A percentile compares a stretch with the other conserved stretches of the same genome.
phyloP scores from a whole-genome alignment of 768 basidiomycete species.

The Lactifluus volemus region DNA sequence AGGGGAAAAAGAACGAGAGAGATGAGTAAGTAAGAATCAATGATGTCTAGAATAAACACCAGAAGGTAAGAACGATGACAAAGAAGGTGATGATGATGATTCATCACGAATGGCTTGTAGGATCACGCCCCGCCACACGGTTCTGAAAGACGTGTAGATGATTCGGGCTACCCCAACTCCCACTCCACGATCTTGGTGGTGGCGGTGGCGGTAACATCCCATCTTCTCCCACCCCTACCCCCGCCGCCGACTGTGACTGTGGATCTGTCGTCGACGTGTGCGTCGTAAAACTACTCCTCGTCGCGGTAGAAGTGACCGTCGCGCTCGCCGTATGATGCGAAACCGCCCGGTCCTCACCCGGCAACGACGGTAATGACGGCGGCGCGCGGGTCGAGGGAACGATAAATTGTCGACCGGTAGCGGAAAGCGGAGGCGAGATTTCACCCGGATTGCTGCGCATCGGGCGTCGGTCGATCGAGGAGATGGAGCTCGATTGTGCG shows the following conservation, averaged over 20 bases:
- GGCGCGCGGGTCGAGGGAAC: slow-evolving; percentile 1
- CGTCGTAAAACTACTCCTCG: slow-evolving; percentile 28
- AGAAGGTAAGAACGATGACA: too few species aligned
- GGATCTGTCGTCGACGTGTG: slow-evolving; percentile 26
- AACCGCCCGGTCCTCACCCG: neutral
- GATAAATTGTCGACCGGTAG: slow-evolving; percentile 19
- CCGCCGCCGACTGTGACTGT: neutral
- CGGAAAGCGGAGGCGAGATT: slow-evolving; percentile 27
- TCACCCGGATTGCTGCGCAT: slow-evolving; percentile 12
- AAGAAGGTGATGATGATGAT: too few species aligned
- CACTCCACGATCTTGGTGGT: slow-evolving; percentile 6
- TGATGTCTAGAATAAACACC: too few species aligned
- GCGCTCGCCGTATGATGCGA: slow-evolving; percentile 3
- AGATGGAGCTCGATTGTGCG: slow-evolving; percentile 43
- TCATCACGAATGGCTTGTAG: slow-evolving; percentile 3
- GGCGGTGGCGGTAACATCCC: neutral
- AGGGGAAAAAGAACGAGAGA: too few species aligned
- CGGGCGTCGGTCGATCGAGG: slow-evolving; percentile 39
- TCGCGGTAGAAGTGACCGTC: slow-evolving; percentile 24
- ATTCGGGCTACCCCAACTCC: slow-evolving; percentile 14
- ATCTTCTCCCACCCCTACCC: neutral
- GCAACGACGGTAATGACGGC: neutral
- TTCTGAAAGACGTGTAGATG: slow-evolving; percentile 16
- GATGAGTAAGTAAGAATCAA: too few species aligned
- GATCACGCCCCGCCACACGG: slow-evolving; percentile 5